Base-by-base conservation (phyloP, 2,329 filamentous ascomycete genomes). In the Sordariomycetes sp. region DNA sequence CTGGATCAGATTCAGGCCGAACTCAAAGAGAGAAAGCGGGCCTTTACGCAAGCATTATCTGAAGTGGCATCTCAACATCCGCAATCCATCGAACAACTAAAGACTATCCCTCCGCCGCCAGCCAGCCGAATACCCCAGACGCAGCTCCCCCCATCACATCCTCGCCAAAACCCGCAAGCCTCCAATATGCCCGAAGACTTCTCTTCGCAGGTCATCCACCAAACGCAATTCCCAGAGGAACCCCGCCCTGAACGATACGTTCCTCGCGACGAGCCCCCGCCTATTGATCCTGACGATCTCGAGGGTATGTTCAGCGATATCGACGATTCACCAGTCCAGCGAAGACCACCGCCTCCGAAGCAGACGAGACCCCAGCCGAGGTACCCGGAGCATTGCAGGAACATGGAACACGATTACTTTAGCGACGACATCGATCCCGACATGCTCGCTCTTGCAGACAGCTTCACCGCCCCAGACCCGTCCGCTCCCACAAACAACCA, bases 131-230 rank as follows among this genome's bases (percentile, higher is more conserved):
- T 79, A 16, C 70, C 75, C 53, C 73, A 75, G 37, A 81, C 76
- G 1, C 79, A 80, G 58, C 67, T 70, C 5, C 62, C 64, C 2
- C 66, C 65, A 35, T 62, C 62, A n/a, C 62, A 64, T 35, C 62
- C 61, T n/a, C 66, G 67, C 3, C 64, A 66, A 4, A 65, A 64
- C 24, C 67, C 72, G 4, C 67, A 65, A 52, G 70, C 73, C n/a
- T 66, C 64, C 10, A 66, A 68, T 2, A 37, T 67, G 14, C 63
- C 64, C 18, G 64, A 67, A 1, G 68, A 71, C 43, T 67, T 67
- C 28, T 70, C 69, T 14, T 75, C 76, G 1, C 76, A 83, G 60
- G 71, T 81, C 20, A 73, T 82, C 22, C 72, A 76, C 22, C 79
- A 82, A 63, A 82, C 79, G 1, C 79, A 81, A 58, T 63, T 77